A percentile compares a stretch with the other conserved stretches of the same genome.
phyloP scores from a whole-genome alignment of 148 eudicot species.

The Pharnaceum exiguum region DNA sequence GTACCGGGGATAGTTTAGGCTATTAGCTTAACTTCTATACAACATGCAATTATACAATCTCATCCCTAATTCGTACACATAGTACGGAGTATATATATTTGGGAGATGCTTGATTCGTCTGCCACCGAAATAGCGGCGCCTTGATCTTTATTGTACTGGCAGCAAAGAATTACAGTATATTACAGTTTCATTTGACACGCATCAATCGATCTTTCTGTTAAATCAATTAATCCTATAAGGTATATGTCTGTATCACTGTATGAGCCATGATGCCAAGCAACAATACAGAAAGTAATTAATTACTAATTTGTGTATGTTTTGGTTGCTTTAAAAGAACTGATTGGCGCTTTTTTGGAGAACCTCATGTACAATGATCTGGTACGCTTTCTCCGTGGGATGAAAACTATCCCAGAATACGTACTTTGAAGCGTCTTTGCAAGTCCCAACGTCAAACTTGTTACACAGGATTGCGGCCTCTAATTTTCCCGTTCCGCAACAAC shows the following conservation, averaged over 20 bases:
- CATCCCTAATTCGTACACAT: too few species aligned
- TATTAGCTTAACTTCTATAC: too few species aligned
- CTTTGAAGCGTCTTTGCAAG: conserved; percentile 39
- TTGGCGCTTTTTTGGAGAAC: conserved; percentile 18
- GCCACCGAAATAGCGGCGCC: too few species aligned
- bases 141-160: too few species aligned
- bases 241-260: background rate
- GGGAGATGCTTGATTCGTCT: conserved; percentile 5
- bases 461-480: conserved; percentile 43
- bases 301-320: background rate
- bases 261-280: conserved; percentile 1
- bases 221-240: background rate
- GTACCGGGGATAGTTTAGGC: too few species aligned
- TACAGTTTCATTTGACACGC: too few species aligned
- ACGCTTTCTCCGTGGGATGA: conserved; percentile 57
- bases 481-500: conserved; percentile 61
- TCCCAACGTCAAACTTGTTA: conserved; percentile 4
- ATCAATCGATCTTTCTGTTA: too few species aligned
- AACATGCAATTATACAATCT: too few species aligned
- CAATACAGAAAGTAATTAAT: background rate
- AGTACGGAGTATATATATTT: conserved; percentile 7
- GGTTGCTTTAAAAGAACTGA: conserved; percentile 13
- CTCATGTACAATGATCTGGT: conserved; percentile 41
- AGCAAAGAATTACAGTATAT: too few species aligned
- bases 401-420: conserved; percentile 71